phyloP scores from a whole-genome alignment of 1,284 basidiomycete genomes.

The Spongiforma sp. region DNA sequence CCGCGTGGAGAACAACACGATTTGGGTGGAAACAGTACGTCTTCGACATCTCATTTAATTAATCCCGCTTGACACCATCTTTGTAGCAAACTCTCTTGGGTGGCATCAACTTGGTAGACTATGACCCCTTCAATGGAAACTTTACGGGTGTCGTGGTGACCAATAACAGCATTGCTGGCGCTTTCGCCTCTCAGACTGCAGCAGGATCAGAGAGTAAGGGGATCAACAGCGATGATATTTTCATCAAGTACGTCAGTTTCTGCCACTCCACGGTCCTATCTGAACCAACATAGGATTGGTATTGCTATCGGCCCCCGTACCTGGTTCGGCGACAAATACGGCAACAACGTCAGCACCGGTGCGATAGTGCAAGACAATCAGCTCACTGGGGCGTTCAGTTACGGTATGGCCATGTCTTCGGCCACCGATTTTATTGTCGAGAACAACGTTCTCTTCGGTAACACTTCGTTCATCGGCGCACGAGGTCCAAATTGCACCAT shows the following conservation, averaged over 20 bases:
- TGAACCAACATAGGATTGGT: slow-evolving; percentile 55
- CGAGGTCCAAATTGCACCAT: slow-evolving; percentile 73
- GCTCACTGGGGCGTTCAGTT: slow-evolving; percentile 76
- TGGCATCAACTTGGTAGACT: slow-evolving; percentile 86
- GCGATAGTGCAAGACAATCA: slow-evolving; percentile 70
- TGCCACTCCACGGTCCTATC: not conserved
- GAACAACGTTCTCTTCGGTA: slow-evolving; percentile 68
- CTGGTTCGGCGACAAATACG: slow-evolving; percentile 75
- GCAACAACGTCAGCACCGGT: slow-evolving; percentile 62
- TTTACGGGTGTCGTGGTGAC: slow-evolving; percentile 72
- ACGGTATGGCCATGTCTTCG: slow-evolving; percentile 68
- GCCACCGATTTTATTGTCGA: slow-evolving; percentile 71
- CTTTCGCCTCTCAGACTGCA: slow-evolving; percentile 59
- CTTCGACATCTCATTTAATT: slow-evolving; percentile 1
- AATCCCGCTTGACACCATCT: not conserved
- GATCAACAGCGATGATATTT: slow-evolving; percentile 59
- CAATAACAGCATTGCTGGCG: slow-evolving; percentile 74
- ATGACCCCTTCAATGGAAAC: slow-evolving; percentile 73
- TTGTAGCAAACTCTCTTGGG: slow-evolving; percentile 71
- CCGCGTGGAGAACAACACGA: slow-evolving; percentile 75
- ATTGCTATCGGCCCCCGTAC: slow-evolving; percentile 79
- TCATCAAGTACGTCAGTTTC: slow-evolving; percentile 63
- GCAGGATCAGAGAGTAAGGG: slow-evolving; percentile 52
- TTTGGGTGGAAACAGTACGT: slow-evolving; percentile 67
- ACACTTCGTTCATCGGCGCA: slow-evolving; percentile 78